Evolutionary conservation across 768 basidiomycete genomes (phyloP), one percentile per base, ranked within the genome.

Genomic region (Lactarius vividus): DNA sequence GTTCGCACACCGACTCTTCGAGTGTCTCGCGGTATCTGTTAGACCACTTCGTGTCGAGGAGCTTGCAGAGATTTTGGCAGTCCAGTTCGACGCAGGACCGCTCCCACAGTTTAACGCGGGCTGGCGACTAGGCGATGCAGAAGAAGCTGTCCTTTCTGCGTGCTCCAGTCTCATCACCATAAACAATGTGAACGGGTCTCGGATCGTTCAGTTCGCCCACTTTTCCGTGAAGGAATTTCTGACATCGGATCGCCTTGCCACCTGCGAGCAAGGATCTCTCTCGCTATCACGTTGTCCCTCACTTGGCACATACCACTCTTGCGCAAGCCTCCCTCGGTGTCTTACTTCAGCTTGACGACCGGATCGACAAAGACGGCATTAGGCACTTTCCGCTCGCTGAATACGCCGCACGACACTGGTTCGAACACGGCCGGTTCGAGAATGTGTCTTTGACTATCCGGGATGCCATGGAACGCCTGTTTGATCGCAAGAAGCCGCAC

Each of bases 191-290:
- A 16, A n/a, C 9, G 46, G 18, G 37, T 49, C 20, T 9, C 11
- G 9, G 3, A n/a, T 58, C 8, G 49, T 65, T 26, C 59, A 65
- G 16, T 65, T 65, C 23, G 9, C 64, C 2, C 64, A 65, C 18
- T 56, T 65, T 40, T 60, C 64, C 0, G 64, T 65, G 7, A 61
- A 49, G 44, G 64, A 65, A 18, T 65, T 54, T 31, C 29, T 64
- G 29, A 60, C 39, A 9, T 64, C 63, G 6, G 13, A 18, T 8
- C 58, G 63, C 20, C 63, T 59, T 28, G 15, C 40, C 49, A 1
- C 2, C 4, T n/a, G 11, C 28, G 33, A 35, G 9, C 6, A 16
- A 10, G 15, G 10, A 35, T 29, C 20, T 64, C 23, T 60, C 58
- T 3, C 40, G 52, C 16, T 59, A 33, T 31, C 40, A 55, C 6